Percentiles rank a stretch among this genome's conserved stretches.
Conservation (phyloP, 1,284 basidiomycete species). For the Puccinia novopanici region DNA sequence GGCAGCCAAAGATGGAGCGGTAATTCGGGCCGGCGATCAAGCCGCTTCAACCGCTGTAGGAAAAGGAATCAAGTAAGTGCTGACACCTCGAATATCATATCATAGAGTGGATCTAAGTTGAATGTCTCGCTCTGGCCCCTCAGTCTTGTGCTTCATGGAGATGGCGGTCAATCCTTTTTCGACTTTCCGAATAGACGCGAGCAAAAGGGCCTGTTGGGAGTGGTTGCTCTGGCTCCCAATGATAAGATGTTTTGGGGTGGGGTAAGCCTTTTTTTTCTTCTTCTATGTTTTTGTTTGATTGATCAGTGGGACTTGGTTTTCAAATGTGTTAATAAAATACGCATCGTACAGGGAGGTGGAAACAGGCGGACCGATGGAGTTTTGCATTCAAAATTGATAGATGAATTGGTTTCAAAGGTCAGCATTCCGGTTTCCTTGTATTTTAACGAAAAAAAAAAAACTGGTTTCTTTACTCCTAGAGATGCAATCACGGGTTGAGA, state of each 20-base stretch:
- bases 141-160: conserved; percentile 46
- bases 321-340: neutral
- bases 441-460: neutral
- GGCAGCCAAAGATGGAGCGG: conserved; percentile 16
- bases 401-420: conserved; percentile 33
- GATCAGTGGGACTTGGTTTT: neutral
- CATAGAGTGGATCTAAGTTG: no score
- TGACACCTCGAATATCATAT: neutral
- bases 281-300: neutral
- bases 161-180: conserved; percentile 46
- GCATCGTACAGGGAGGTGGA: conserved; percentile 15
- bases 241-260: conserved; percentile 51
- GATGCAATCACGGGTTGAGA: no score
- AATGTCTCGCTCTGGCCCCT: neutral
- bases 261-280: neutral
- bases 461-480: neutral
- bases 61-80: conserved; percentile 43
- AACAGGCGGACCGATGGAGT: conserved; percentile 40
- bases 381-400: conserved; percentile 34
- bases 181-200: conserved; percentile 38
- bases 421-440: neutral
- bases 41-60: neutral
- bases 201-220: conserved; percentile 30
- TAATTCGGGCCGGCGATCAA: neutral
- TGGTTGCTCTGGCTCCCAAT: conserved; percentile 45